These are phyloP conservation scores for Arthroderma sp. DNA, from an alignment of 2,329 filamentous ascomycete species.

Conservation along the genomic window DNA sequence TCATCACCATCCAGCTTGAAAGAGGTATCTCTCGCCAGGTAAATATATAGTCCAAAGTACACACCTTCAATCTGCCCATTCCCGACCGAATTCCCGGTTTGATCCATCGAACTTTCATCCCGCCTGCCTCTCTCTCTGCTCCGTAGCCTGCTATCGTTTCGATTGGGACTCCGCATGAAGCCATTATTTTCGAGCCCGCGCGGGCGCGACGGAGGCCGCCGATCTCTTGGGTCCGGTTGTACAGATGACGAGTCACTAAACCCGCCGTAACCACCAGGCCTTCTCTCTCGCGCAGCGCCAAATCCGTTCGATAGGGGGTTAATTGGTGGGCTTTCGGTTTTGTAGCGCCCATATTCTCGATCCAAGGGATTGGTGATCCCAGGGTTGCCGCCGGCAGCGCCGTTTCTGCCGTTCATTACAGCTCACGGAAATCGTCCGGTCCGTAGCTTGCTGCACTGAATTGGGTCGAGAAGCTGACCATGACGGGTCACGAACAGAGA, in stretches of 20 bases:
- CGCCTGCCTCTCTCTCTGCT: constrained; percentile 11
- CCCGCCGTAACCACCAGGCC: constrained; percentile 33
- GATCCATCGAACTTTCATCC: constrained; percentile 1
- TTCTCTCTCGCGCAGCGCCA: constrained; percentile 19
- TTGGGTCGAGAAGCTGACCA: constrained; percentile 1
- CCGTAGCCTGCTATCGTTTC: constrained; percentile 16
- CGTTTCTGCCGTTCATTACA: constrained; percentile 25
- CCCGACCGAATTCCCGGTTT: background rate
- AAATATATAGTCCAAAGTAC: constrained; percentile 6
- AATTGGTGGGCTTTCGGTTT: constrained; percentile 14
- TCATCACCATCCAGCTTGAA: background rate
- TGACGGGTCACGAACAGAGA: background rate
- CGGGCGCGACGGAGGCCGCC: constrained; percentile 19
- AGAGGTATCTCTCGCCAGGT: background rate
- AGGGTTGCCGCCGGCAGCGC: constrained; percentile 25
- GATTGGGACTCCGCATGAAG: constrained; percentile 15
- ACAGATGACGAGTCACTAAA: constrained; percentile 24
- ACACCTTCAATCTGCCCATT: constrained; percentile 1
- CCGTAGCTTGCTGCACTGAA: constrained; percentile 1
- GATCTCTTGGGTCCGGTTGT: constrained; percentile 20
- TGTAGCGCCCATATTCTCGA: constrained; percentile 21
- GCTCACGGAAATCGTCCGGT: constrained; percentile 7
- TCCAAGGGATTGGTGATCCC: constrained; percentile 19
- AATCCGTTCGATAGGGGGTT: constrained; percentile 4
- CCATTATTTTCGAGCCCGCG: constrained; percentile 21